Percentiles rank a stretch among this genome's conserved stretches.
These are phyloP conservation scores for Piper longum DNA, from an alignment of 164 flowering plant species.

Conservation along the genomic window DNA sequence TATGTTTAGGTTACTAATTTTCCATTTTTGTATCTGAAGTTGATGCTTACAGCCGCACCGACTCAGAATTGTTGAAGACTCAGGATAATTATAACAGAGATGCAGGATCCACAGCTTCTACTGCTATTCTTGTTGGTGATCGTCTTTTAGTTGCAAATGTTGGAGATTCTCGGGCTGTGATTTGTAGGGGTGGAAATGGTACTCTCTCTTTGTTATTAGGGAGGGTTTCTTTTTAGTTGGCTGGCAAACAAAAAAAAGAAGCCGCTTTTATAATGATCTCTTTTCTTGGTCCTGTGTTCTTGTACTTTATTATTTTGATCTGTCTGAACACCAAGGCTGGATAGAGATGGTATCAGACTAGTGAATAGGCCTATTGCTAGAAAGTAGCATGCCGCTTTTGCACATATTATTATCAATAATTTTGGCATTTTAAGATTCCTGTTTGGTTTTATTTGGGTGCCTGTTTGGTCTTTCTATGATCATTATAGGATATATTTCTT, in stretches of 20 bases:
- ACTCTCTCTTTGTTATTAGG: not conserved
- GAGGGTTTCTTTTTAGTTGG: too few relatives aligned
- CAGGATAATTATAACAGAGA: constrained; percentile 80
- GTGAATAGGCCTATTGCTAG: not conserved
- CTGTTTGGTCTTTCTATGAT: too few relatives aligned
- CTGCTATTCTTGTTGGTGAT: constrained; percentile 92
- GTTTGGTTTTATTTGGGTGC: too few relatives aligned
- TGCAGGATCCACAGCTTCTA: constrained; percentile 99
- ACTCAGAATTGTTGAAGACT: constrained; percentile 80
- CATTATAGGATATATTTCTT: too few relatives aligned
- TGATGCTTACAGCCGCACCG: constrained; percentile 90
- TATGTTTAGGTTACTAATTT: not conserved
- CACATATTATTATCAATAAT: too few relatives aligned
- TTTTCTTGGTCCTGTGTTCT: not conserved
- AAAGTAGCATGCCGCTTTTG: too few relatives aligned
- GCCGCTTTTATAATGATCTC: not conserved
- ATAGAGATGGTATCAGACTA: too few relatives aligned
- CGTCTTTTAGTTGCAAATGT: constrained; percentile 95
- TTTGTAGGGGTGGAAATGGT: constrained; percentile 91
- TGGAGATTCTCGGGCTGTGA: constrained; percentile 95
- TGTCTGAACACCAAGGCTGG: not conserved
- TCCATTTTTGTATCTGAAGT: constrained; percentile 27
- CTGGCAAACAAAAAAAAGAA: too few relatives aligned
- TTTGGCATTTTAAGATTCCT: too few relatives aligned
- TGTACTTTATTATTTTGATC: not conserved